Conservation (phyloP, 441 rosid genomes). For the Bocquillonia castaneifolia region DNA sequence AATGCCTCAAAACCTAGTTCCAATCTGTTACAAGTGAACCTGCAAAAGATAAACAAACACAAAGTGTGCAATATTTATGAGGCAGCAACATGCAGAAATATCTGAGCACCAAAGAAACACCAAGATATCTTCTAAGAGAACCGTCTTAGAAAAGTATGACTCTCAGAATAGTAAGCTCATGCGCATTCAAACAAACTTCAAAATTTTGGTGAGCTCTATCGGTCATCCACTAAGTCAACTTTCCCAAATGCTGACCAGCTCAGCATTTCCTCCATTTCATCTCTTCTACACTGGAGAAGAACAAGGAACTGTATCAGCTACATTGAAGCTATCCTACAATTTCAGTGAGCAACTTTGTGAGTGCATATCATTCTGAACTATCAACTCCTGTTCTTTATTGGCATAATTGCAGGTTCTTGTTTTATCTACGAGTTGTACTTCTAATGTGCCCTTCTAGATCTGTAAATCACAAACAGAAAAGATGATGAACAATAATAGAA, state of each 20-base stretch:
- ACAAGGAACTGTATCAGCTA: slow-evolving; percentile 16
- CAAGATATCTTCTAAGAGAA: slow-evolving; percentile 36
- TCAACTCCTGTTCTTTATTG: not conserved
- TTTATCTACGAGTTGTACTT: slow-evolving; percentile 17
- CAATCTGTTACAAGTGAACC: slow-evolving; percentile 48
- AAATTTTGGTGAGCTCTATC: not conserved
- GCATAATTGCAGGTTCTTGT: slow-evolving; percentile 9
- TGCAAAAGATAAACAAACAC: slow-evolving; percentile 60
- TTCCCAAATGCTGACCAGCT: slow-evolving; percentile 7
- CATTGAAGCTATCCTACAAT: not conserved
- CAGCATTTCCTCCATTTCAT: slow-evolving; percentile 11
- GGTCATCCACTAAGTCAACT: not conserved
- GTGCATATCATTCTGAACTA: not conserved
- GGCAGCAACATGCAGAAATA: slow-evolving; percentile 36
- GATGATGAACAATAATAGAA: slow-evolving; percentile 12
- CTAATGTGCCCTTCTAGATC: slow-evolving; percentile 28
- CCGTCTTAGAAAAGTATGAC: slow-evolving; percentile 28
- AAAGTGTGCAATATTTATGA: slow-evolving; percentile 44
- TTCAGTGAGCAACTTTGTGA: not conserved
- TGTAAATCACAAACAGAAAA: slow-evolving; percentile 24
- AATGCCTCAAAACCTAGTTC: slow-evolving; percentile 42
- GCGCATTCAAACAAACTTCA: slow-evolving; percentile 20
- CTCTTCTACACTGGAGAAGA: slow-evolving; percentile 16
- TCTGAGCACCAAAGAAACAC: slow-evolving; percentile 40
- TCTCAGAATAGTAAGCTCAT: slow-evolving; percentile 20